These are phyloP conservation scores for Cladosporium sp. DNA, from an alignment of 2,329 filamentous ascomycete species.

Conservation along the genomic window DNA sequence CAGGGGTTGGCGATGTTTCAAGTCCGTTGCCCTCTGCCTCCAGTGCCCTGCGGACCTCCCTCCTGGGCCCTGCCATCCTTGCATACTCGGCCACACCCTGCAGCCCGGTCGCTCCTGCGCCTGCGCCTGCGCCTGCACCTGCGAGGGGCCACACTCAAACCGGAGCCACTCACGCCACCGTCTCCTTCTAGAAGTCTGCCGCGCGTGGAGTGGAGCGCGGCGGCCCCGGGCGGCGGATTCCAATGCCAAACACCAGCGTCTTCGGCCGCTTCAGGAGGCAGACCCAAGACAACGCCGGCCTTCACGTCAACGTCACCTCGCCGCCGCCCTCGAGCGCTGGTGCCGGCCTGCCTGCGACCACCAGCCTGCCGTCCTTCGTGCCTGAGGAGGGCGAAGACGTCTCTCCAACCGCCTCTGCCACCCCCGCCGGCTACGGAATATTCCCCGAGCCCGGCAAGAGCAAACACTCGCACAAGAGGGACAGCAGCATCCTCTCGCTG, in stretches of 20 bases:
- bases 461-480: constrained; percentile 15
- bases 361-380: constrained; percentile 2
- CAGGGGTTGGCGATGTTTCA: background rate
- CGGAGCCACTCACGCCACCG: too few species aligned
- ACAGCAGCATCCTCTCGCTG: constrained; percentile 24
- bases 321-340: constrained; percentile 2
- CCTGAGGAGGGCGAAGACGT: constrained; percentile 1
- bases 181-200: background rate
- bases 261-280: constrained; percentile 13
- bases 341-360: background rate
- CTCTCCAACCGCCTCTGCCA: background rate
- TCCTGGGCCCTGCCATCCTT: background rate
- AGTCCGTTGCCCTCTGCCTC: too few species aligned
- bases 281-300: background rate
- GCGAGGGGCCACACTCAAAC: too few species aligned
- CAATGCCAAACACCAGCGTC: constrained; percentile 5
- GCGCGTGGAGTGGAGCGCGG: background rate
- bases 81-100: background rate
- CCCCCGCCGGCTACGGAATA: background rate
- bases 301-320: background rate
- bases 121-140: background rate
- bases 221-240: too few species aligned
- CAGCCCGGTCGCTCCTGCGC: background rate
- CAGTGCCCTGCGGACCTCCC: background rate
- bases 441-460: constrained; percentile 5